phyloP scores from a whole-genome alignment of 305 asterid genomes.

The Salvia sclarea region DNA sequence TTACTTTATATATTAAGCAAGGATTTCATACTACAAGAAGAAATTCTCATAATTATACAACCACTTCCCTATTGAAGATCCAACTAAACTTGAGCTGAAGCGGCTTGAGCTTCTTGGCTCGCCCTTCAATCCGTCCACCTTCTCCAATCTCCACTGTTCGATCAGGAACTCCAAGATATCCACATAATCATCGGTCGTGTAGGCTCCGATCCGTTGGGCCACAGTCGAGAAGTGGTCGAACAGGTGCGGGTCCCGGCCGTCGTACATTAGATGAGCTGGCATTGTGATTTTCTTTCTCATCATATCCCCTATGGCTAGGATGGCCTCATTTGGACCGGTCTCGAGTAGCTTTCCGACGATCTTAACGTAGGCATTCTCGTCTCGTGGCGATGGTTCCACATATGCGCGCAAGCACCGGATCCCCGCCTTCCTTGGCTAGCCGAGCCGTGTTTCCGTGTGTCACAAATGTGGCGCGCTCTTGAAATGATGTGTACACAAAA shows the following conservation, averaged over 20 bases:
- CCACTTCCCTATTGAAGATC: constrained; percentile 34
- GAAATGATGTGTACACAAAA: constrained; percentile 71
- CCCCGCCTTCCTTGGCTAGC: constrained; percentile 70
- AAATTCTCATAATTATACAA: too few species aligned
- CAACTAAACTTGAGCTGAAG: constrained; percentile 56
- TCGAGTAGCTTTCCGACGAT: constrained; percentile 70
- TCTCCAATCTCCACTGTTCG: constrained; percentile 63
- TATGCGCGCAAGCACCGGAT: constrained; percentile 66
- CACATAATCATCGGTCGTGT: constrained; percentile 72
- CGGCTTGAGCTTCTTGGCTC: constrained; percentile 50
- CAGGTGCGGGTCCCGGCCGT: constrained; percentile 65
- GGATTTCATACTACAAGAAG: too few species aligned
- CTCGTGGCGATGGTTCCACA: constrained; percentile 81
- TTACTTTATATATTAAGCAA: too few species aligned
- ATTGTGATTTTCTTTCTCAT: constrained; percentile 71
- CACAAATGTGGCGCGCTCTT: constrained; percentile 67
- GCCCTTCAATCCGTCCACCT: constrained; percentile 64
- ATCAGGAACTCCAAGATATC: constrained; percentile 63
- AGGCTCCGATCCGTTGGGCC: constrained; percentile 67
- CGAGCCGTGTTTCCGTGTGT: constrained; percentile 82
- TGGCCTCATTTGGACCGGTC: constrained; percentile 60
- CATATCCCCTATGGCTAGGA: constrained; percentile 64
- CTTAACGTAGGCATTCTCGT: constrained; percentile 73
- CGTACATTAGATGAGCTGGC: constrained; percentile 80
- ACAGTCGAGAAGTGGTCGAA: constrained; percentile 70